Percentiles rank a stretch among this genome's conserved stretches.
Evolutionary conservation across 2,329 filamentous ascomycete species (phyloP).

Genomic region (Drechslerella coelobrocha): DNA sequence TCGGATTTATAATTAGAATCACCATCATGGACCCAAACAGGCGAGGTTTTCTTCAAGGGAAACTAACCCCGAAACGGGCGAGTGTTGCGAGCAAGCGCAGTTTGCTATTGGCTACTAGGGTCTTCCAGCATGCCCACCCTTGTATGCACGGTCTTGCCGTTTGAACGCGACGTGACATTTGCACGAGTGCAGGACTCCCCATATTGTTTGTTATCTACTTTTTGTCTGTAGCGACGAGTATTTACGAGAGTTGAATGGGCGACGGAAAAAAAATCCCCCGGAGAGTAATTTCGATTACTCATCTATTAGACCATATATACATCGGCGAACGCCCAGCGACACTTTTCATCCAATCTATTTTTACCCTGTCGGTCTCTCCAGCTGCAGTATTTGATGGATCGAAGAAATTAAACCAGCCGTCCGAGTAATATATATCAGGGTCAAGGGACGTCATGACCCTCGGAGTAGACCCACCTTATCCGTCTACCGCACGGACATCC

Average conservation of each 20-base stretch:
- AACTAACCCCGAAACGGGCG: constrained; percentile 33
- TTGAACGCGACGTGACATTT: constrained; percentile 3
- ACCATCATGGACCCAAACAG: constrained; percentile 10
- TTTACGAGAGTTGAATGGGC: no score
- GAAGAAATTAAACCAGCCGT: no score
- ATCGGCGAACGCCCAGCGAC: not conserved
- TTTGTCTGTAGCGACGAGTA: no score
- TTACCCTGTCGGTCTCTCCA: not conserved
- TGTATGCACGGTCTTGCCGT: not conserved
- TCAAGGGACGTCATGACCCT: no score
- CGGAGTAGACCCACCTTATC: no score
- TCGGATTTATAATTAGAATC: constrained; percentile 39
- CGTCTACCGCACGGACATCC: no score
- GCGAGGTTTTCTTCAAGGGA: constrained; percentile 29
- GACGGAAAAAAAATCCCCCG: no score
- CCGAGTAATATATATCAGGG: no score
- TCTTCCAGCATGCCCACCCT: not conserved
- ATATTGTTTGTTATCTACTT: not conserved
- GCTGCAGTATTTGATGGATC: no score
- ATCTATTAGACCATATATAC: no score
- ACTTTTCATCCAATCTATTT: not conserved
- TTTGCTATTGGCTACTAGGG: constrained; percentile 16
- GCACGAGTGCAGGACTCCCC: not conserved
- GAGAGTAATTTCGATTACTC: no score
- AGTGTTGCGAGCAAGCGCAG: constrained; percentile 33